Percentiles rank a stretch among this genome's conserved stretches.
phyloP scores from a whole-genome alignment of 2,329 filamentous ascomycete genomes.

The Diaporthe helianthi region DNA sequence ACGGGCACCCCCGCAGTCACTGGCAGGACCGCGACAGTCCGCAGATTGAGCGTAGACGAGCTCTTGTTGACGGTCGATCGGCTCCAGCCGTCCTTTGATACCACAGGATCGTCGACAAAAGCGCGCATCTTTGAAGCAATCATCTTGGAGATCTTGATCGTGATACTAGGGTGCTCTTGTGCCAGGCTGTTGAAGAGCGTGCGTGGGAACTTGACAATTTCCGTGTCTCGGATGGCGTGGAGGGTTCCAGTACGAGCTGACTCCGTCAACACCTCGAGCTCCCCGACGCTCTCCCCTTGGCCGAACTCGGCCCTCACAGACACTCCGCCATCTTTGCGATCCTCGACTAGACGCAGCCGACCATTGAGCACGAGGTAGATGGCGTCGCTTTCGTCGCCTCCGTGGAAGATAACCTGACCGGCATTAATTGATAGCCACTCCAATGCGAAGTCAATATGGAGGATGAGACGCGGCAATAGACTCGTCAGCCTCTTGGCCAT shows the following conservation, averaged over 20 bases:
- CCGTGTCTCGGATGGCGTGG: conserved; percentile 95
- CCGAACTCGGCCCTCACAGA: conserved; percentile 91
- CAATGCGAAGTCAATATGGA: conserved; percentile 97
- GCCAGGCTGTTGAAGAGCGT: conserved; percentile 97
- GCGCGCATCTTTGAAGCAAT: conserved; percentile 95
- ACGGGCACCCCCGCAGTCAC: conserved; percentile 92
- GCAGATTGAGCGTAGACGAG: conserved; percentile 88
- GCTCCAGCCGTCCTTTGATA: conserved; percentile 66
- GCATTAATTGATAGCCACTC: conserved; percentile 98
- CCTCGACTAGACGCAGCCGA: conserved; percentile 82
- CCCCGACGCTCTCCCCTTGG: conserved; percentile 96
- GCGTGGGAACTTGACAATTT: conserved; percentile 93
- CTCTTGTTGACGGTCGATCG: conserved; percentile 69
- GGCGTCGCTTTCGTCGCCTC: conserved; percentile 94
- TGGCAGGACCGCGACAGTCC: conserved; percentile 90
- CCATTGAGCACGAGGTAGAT: conserved; percentile 98
- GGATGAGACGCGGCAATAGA: conserved; percentile 84
- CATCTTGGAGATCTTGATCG: conserved; percentile 98
- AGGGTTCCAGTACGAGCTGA: conserved; percentile 88
- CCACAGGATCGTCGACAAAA: conserved; percentile 80
- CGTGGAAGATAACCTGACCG: conserved; percentile 92
- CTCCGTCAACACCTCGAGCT: conserved; percentile 96
- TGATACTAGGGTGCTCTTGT: conserved; percentile 96
- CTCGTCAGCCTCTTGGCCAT: conserved; percentile 95
- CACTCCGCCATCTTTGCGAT: conserved; percentile 81